These are phyloP conservation scores for Wickerhamiella musiphila DNA, from an alignment of 805 yeast species.

Conservation along the genomic window DNA sequence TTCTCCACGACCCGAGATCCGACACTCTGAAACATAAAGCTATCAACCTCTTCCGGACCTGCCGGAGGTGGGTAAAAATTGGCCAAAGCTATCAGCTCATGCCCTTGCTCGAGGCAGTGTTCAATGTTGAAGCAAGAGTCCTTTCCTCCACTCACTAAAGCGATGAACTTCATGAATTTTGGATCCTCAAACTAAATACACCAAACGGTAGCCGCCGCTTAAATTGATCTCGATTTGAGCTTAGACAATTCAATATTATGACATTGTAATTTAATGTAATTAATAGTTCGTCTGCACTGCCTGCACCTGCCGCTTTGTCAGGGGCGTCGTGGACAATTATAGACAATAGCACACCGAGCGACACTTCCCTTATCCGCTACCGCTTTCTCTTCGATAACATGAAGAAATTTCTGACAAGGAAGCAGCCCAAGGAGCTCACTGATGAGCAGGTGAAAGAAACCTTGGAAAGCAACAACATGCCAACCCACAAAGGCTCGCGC, in stretches of 20 bases:
- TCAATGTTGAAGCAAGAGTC: constrained; percentile 83
- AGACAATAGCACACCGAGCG: no score
- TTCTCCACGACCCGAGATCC: constrained; percentile 63
- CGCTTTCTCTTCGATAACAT: constrained; percentile 16
- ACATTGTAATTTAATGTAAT: no score
- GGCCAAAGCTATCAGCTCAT: constrained; percentile 69
- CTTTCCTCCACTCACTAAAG: constrained; percentile 87
- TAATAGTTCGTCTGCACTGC: no score
- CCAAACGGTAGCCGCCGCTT: no score
- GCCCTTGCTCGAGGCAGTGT: constrained; percentile 75
- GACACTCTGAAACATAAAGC: constrained; percentile 95
- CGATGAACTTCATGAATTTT: constrained; percentile 66
- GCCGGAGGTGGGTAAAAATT: constrained; percentile 45
- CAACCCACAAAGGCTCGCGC: constrained; percentile 25
- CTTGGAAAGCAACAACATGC: constrained; percentile 27
- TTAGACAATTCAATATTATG: no score
- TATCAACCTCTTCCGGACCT: constrained; percentile 58
- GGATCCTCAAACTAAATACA: no score
- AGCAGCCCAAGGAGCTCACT: constrained; percentile 30
- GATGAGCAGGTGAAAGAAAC: constrained; percentile 29
- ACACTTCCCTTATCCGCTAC: no score
- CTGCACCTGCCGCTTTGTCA: no score
- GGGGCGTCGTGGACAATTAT: no score
- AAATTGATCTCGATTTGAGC: no score
- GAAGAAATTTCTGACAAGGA: constrained; percentile 32